Evolutionary conservation across 371 early-diverging fungal species (phyloP).

Genomic region (Funneliformis caledonium): DNA sequence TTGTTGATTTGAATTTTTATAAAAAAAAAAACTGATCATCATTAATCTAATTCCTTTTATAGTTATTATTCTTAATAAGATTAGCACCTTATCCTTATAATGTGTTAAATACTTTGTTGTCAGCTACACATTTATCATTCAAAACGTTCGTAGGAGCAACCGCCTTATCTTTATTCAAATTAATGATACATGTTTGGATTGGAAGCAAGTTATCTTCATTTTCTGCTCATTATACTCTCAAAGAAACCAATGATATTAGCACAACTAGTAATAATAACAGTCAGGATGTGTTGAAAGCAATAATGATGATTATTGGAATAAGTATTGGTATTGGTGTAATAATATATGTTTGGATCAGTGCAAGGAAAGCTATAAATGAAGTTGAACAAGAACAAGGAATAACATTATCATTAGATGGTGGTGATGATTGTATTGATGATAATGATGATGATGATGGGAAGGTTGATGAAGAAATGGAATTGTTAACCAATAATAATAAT

Average conservation of each 20-base stretch:
- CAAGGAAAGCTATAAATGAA: conserved; percentile 57
- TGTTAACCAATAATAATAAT: background rate
- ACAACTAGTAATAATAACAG: conserved; percentile 9
- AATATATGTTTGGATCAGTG: conserved; percentile 60
- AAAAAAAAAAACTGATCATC: background rate
- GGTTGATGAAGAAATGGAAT: background rate
- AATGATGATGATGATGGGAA: background rate
- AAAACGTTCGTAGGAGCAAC: conserved; percentile 63
- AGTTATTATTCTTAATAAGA: conserved; percentile 60
- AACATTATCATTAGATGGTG: background rate
- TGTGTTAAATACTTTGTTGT: conserved; percentile 67
- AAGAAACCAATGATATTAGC: conserved; percentile 22
- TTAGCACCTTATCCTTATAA: conserved; percentile 80
- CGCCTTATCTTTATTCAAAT: conserved; percentile 66
- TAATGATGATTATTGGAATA: conserved; percentile 52
- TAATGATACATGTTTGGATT: conserved; percentile 72
- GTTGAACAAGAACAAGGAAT: conserved; percentile 40
- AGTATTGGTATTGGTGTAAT: conserved; percentile 61
- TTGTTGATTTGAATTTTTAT: background rate
- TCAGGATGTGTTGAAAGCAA: conserved; percentile 44
- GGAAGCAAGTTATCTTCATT: conserved; percentile 70
- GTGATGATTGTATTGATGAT: background rate
- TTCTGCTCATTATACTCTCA: conserved; percentile 47
- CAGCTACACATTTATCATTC: conserved; percentile 68
- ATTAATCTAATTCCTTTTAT: background rate